Conservation (phyloP, 2,329 filamentous ascomycete genomes). For the Ilyonectria robusta region DNA sequence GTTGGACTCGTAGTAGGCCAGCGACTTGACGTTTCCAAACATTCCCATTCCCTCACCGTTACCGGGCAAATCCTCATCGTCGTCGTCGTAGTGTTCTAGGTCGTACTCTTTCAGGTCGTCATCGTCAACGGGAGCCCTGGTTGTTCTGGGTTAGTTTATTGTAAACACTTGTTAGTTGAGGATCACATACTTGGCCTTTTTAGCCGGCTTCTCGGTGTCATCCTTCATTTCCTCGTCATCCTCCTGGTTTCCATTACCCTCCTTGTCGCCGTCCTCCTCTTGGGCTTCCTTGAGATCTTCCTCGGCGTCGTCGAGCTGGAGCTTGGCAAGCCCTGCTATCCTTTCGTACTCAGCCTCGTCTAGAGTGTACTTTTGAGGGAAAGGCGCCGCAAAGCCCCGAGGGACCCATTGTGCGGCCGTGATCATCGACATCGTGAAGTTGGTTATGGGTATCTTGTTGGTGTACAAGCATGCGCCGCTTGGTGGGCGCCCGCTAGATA, state of each 20-base stretch:
- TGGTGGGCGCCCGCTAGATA: conserved; percentile 41
- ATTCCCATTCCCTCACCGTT: conserved; percentile 83
- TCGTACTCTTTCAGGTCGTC: conserved; percentile 97
- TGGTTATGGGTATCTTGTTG: conserved; percentile 47
- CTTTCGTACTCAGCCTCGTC: conserved; percentile 83
- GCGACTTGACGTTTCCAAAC: conserved; percentile 94
- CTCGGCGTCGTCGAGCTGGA: conserved; percentile 92
- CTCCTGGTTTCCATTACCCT: conserved; percentile 49
- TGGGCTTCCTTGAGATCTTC: conserved; percentile 85
- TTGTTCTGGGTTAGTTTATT: conserved; percentile 30
- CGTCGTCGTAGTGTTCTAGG: conserved; percentile 94
- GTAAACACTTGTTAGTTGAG: neutral
- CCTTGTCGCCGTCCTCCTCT: conserved; percentile 51
- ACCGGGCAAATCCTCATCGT: conserved; percentile 70
- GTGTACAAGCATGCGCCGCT: conserved; percentile 34
- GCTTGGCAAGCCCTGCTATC: conserved; percentile 80
- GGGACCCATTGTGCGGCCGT: conserved; percentile 83
- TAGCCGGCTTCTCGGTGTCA: conserved; percentile 44
- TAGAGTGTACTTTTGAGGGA: conserved; percentile 81
- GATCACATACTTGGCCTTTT: conserved; percentile 56
- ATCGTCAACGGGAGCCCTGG: conserved; percentile 70
- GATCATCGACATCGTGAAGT: conserved; percentile 77
- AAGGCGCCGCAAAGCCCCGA: conserved; percentile 81
- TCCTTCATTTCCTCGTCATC: conserved; percentile 56
- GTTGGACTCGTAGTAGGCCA: conserved; percentile 95